Evolutionary conservation across 2,329 filamentous ascomycete genomes (phyloP), one percentile per base, ranked within the genome.

Genomic region (Alternaria incomplexa): DNA sequence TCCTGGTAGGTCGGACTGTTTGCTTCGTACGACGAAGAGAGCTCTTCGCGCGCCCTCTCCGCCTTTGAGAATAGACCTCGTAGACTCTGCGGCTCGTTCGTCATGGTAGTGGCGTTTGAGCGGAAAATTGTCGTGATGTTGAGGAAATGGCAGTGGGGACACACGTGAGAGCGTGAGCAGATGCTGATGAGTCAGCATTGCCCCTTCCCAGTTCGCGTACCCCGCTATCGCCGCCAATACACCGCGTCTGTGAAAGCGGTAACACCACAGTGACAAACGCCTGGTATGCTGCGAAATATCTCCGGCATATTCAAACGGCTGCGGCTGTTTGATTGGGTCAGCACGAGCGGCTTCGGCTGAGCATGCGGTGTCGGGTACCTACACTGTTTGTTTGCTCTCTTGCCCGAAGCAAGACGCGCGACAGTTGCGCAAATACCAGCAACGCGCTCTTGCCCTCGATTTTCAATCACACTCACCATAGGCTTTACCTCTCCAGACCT

Each of bases 1-100:
- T 90, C 86, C 75, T 88, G 88, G 81, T 91, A 95, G 58, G 83
- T 80, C 32, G 88, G 83, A 23, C 88, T 89, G 69, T 87, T 91
- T 61, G 87, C 86, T 74, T 91, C 87, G 70, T 85, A 86, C n/a
- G 87, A 84, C 58, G 82, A 82, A 68, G 93, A 90, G 55, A 97
- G 79, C 44, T 80, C 80, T 62, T 82, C 77, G 53, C 88, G 85
- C 58, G 85, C 83, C 23, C 77, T 77, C 68, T 90, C 89, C 26
- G 88, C 89, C 4, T 82, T 79, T 26, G 74, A 69, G 65, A 88
- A 89, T 6, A 89, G 79, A 2, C 83, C 81, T 52, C 85, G 83
- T 26, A 91, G 84, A 68, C 80, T 89, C 69, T 85, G 80, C 3
- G 84, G 81, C 70, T 85, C 11, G 76, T 81, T 70, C 87, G 83